Conservation (phyloP, 2,329 filamentous ascomycete species). For the Sporothrix mexicana region DNA sequence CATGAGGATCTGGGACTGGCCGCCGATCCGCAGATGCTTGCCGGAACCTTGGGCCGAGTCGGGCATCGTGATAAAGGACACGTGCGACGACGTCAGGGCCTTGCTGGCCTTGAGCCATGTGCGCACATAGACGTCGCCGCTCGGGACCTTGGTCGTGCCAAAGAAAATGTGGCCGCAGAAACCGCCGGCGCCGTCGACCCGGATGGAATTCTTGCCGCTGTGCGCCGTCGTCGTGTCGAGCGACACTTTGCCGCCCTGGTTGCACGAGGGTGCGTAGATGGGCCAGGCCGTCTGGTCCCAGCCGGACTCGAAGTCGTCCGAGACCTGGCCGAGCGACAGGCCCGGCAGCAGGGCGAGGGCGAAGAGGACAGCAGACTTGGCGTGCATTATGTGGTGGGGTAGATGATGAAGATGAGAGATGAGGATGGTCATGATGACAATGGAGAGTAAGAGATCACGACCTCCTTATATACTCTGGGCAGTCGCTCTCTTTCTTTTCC, state of each 20-base stretch:
- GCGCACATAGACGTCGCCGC: constrained; percentile 53
- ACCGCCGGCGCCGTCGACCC: constrained; percentile 58
- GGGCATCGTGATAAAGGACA: constrained; percentile 69
- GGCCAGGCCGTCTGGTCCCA: constrained; percentile 64
- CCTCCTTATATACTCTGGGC: constrained; percentile 3
- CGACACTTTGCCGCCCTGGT: constrained; percentile 61
- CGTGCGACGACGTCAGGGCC: constrained; percentile 63
- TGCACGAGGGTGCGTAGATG: constrained; percentile 64
- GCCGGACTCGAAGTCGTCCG: constrained; percentile 63
- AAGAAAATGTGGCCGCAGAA: constrained; percentile 67
- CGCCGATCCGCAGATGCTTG: constrained; percentile 67
- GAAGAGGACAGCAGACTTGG: constrained; percentile 15
- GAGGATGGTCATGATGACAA: background rate
- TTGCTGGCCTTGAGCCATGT: constrained; percentile 58
- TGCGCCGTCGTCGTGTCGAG: constrained; percentile 64
- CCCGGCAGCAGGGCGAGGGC: constrained; percentile 53
- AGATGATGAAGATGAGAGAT: background rate
- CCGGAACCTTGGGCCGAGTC: constrained; percentile 60
- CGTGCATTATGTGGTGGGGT: background rate
- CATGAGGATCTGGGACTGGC: constrained; percentile 66
- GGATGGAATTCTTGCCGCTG: constrained; percentile 61
- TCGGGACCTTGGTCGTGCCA: constrained; percentile 61
- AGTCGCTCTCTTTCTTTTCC: no score
- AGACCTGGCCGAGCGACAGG: constrained; percentile 57
- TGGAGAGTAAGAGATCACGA: background rate